Base-by-base conservation (phyloP, 345 rosid genomes). In the Aquilaria sinensis region DNA sequence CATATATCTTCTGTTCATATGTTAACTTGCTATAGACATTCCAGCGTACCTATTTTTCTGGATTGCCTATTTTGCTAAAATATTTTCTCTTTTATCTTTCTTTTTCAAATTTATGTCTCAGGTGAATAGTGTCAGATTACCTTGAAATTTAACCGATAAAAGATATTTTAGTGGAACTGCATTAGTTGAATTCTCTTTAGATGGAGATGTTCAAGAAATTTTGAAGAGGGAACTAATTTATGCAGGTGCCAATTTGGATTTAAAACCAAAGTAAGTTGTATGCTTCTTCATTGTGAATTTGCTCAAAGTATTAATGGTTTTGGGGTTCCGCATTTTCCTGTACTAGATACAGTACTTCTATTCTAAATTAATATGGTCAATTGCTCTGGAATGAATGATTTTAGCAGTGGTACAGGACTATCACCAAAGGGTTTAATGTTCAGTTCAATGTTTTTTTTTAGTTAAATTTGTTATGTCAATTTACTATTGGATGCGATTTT, bases 91-190 rank as follows among this genome's bases (percentile, higher is more conserved):
- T 1, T 1, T 30, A 10, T 13, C 37, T 6, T 50, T 33, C 23
- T 6, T 6, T 33, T 23, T 14, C 50, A 16, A 12, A 59, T 61
- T 12, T 34, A 12, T 30, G 3, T 47, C 67, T 66, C 75, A 82
- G 84, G 83, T 83, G 32, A 72, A 74, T 50, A 80, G 83, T 63
- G 81, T 83, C 51, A 80, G 88, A 66, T 63, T 83, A 54, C 88
- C 85, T 72, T 79, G 73, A 52, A 81, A 78, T 76, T 58, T 76
- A 6, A 71, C 70, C 34, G 81, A 80, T 66, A 83, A 78, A 69
- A 73, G 72, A 66, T 72, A 48, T 57, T 78, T 83, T 66, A 73
- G 69, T 67, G 88, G 85, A 49, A 74, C 80, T 72, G 88, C 78
- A 32, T 78, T 83, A 81, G 60, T 83, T 34, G 88, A 83, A 67